These are phyloP conservation scores for Trichothecium sympodiale DNA, from an alignment of 2,329 filamentous ascomycete species.

Conservation along the genomic window DNA sequence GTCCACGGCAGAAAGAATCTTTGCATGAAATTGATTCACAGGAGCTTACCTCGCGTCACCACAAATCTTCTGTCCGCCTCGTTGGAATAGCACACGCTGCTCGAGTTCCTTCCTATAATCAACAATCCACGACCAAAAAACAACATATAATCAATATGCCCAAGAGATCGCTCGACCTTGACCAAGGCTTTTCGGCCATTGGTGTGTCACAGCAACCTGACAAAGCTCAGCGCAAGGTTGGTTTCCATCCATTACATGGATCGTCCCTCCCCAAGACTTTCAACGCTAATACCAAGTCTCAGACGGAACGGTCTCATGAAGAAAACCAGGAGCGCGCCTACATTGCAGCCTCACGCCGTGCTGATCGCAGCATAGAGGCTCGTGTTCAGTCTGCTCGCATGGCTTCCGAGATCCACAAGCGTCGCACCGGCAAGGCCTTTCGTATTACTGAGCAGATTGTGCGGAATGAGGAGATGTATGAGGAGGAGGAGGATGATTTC, in stretches of 20 bases:
- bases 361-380: constrained; percentile 78
- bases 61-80: no score
- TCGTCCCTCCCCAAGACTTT: no score
- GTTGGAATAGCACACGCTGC: no score
- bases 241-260: no score
- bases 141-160: constrained; percentile 18
- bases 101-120: no score
- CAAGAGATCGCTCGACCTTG: constrained; percentile 23
- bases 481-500: constrained; percentile 80
- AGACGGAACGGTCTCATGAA: constrained; percentile 67
- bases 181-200: constrained; percentile 5
- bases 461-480: constrained; percentile 88
- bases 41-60: no score
- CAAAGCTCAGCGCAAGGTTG: constrained; percentile 18
- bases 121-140: constrained; percentile 1
- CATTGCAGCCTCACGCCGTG: constrained; percentile 79
- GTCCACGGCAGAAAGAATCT: no score
- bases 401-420: constrained; percentile 86
- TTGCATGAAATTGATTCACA: no score
- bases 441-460: constrained; percentile 80
- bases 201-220: constrained; percentile 16
- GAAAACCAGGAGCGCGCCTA: constrained; percentile 84
- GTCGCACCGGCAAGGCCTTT: constrained; percentile 71
- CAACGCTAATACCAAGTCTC: neutral
- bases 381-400: constrained; percentile 76